Base-by-base conservation (phyloP, 768 basidiomycete genomes). In the Mycena floridula region DNA sequence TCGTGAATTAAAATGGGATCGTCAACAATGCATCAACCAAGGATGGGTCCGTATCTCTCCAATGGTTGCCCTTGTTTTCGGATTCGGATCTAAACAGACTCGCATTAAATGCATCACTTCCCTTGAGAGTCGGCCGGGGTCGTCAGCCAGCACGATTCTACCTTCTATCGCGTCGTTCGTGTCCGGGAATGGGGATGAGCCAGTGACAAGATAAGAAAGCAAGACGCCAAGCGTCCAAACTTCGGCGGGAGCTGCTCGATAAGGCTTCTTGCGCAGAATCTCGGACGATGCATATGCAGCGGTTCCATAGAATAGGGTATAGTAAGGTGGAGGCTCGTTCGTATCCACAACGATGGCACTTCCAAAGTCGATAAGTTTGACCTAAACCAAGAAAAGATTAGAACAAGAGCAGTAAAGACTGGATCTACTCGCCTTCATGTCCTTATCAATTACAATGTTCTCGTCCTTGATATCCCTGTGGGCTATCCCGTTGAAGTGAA, bases 381-480 rank as follows among this genome's bases (percentile, higher is more conserved):
- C 86, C 83, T 90, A 59, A 28, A n/a, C n/a, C n/a, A n/a, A n/a
- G n/a, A n/a, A n/a, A n/a, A n/a, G 4, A 40, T 15, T 12, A 21
- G n/a, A 43, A 42, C 1, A n/a, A n/a, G 9, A 28, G 25, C 35
- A 27, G n/a, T n/a, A n/a, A n/a, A n/a, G n/a, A n/a, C n/a, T n/a
- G n/a, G n/a, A n/a, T n/a, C n/a, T 25, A 47, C 66, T 47, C 56
- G 84, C 86, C 67, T 77, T 85, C 50, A 89, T 71, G 50, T 85
- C 66, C 60, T 65, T 69, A 63, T 88, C 87, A 26, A 91, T 80
- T 42, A 91, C 79, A 39, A 93, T 63, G 57, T 99, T 99, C 63
- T 99, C 95, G 44, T 97, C 95, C 60, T 99, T 99, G 55, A 99
- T 82, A 60, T 99, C 95, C 30, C 95, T 85, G 61, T 99, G 95